These are phyloP conservation scores for Fusarium foetens DNA, from an alignment of 2,329 filamentous ascomycete species.

Conservation along the genomic window DNA sequence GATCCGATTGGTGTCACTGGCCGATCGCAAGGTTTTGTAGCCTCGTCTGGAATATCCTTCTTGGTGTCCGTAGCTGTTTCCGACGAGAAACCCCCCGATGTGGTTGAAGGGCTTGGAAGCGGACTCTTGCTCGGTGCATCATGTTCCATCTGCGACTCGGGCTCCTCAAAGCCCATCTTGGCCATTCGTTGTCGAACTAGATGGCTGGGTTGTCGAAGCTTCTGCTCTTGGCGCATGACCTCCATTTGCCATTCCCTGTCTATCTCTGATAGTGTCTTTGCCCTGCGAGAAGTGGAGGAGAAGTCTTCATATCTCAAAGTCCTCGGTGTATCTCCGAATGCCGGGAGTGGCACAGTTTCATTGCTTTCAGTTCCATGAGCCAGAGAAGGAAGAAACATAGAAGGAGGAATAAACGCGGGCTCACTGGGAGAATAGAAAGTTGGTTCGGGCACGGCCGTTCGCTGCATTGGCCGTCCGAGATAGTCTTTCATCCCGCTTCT, in stretches of 20 bases:
- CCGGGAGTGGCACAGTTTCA: too few species aligned
- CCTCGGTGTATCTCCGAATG: background rate
- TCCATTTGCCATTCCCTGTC: background rate
- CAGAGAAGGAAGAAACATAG: too few species aligned
- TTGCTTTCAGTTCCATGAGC: background rate
- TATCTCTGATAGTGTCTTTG: background rate
- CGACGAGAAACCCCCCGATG: background rate
- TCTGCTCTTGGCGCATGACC: too few species aligned
- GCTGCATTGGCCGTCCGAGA: too few species aligned
- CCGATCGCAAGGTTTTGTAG: background rate
- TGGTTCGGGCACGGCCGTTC: background rate
- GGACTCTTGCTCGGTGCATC: background rate
- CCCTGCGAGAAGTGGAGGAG: background rate
- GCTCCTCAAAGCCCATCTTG: accelerated
- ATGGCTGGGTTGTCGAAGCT: too few species aligned
- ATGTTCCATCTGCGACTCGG: too few species aligned
- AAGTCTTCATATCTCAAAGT: too few species aligned
- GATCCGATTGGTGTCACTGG: background rate
- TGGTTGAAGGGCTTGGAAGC: background rate
- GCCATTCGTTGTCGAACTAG: background rate
- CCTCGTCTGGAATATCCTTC: background rate
- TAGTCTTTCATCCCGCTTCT: background rate
- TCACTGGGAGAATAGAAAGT: background rate
- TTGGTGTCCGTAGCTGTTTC: background rate
- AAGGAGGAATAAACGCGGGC: background rate